These are phyloP conservation scores for Apium graveolens DNA, from an alignment of 129 eudicot genomes.

Conservation along the genomic window DNA sequence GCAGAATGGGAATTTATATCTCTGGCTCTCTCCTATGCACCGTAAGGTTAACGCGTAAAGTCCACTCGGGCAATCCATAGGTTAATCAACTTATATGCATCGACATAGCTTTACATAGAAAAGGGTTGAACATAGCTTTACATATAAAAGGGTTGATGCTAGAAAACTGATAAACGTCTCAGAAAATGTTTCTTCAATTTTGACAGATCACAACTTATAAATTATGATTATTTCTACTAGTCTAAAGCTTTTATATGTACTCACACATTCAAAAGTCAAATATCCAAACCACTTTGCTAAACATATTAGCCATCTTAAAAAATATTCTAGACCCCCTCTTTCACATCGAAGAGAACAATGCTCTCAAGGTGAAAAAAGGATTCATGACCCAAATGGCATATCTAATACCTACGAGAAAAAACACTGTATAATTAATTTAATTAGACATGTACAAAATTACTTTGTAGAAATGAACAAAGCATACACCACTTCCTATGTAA, in stretches of 20 bases:
- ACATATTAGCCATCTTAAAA: neutral
- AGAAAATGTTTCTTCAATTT: neutral
- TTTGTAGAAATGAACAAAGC: neutral
- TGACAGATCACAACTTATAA: neutral
- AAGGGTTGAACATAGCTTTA: neutral
- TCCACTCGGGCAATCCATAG: neutral
- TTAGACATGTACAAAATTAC: neutral
- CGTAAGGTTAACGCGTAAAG: neutral
- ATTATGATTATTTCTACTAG: neutral
- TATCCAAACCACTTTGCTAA: neutral
- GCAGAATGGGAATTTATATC: neutral
- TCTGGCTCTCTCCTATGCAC: neutral
- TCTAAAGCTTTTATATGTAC: neutral
- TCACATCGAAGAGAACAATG: neutral
- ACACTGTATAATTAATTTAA: neutral
- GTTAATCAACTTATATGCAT: neutral
- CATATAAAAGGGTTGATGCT: neutral
- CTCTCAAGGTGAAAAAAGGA: neutral
- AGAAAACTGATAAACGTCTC: neutral
- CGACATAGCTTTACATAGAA: neutral
- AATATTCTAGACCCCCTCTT: neutral
- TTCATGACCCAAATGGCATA: neutral
- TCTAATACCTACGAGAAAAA: neutral
- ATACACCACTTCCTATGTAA: slow-evolving; percentile 9
- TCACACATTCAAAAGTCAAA: neutral